These are phyloP conservation scores for Cyclocybe cylindracea DNA, from an alignment of 768 basidiomycete species.

Conservation along the genomic window DNA sequence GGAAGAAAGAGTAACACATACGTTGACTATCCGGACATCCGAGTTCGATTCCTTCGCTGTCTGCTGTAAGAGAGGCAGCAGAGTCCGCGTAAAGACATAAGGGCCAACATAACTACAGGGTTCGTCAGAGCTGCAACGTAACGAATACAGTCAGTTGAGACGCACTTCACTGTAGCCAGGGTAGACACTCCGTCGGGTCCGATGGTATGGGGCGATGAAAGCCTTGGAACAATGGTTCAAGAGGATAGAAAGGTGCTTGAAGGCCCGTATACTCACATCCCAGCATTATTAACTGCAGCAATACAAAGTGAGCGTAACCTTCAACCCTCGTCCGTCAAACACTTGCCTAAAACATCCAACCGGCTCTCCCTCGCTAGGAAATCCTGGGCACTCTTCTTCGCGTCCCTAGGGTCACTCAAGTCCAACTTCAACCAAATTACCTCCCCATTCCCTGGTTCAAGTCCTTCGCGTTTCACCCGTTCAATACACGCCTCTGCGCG, in stretches of 20 bases:
- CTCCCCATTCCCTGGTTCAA: slow-evolving; percentile 45
- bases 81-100: slow-evolving; percentile 53
- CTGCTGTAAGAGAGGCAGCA: slow-evolving; percentile 51
- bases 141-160: background rate
- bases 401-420: slow-evolving; percentile 46
- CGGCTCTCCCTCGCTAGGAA: slow-evolving; percentile 51
- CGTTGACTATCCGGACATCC: slow-evolving; percentile 65
- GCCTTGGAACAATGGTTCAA: background rate
- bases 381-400: slow-evolving; percentile 48
- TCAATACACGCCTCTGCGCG: slow-evolving; percentile 50
- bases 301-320: background rate
- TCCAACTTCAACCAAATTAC: slow-evolving; percentile 54
- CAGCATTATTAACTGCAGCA: slow-evolving; percentile 56
- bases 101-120: slow-evolving; percentile 51
- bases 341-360: slow-evolving; percentile 56
- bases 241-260: background rate
- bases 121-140: background rate
- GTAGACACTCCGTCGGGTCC: slow-evolving; percentile 18
- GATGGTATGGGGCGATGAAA: slow-evolving; percentile 7
- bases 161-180: slow-evolving; percentile 45
- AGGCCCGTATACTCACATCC: slow-evolving; percentile 32
- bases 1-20: slow-evolving; percentile 24
- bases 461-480: slow-evolving; percentile 42
- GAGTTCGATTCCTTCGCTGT: slow-evolving; percentile 48
- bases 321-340: background rate